Percentiles rank a stretch among this genome's conserved stretches.
These are phyloP conservation scores for Psophocarpus tetragonolobus DNA, from an alignment of 306 rosid species.

Conservation along the genomic window DNA sequence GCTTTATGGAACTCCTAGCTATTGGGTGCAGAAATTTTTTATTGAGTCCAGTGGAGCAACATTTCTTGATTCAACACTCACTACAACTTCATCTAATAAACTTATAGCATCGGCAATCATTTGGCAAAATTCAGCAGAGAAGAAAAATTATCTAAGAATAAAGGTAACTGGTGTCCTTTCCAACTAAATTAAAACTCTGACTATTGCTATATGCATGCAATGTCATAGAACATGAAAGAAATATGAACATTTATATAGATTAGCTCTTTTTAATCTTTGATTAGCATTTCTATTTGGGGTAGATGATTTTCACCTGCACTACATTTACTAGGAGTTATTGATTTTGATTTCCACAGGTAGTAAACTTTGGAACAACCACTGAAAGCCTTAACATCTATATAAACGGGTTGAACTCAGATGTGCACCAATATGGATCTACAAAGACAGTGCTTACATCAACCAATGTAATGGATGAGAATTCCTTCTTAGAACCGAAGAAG, in stretches of 20 bases:
- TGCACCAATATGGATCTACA: constrained; percentile 36
- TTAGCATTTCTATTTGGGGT: not conserved
- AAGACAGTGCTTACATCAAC: constrained; percentile 53
- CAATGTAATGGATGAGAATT: constrained; percentile 66
- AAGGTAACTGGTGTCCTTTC: not conserved
- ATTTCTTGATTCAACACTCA: not conserved
- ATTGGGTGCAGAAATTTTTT: constrained; percentile 5
- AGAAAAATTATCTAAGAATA: not conserved
- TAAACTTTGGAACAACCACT: constrained; percentile 52
- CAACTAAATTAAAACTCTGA: not conserved
- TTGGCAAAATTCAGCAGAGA: not conserved
- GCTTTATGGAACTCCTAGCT: constrained; percentile 3
- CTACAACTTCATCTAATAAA: not conserved
- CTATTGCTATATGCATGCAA: not conserved
- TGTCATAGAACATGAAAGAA: not conserved
- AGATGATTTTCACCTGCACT: not conserved
- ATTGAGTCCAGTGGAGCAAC: constrained; percentile 8
- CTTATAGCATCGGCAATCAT: not conserved
- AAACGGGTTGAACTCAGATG: constrained; percentile 40
- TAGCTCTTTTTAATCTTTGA: not conserved
- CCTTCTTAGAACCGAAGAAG: constrained; percentile 62
- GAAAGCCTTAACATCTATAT: constrained; percentile 49
- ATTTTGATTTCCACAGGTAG: constrained; percentile 45
- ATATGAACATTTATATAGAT: not conserved
- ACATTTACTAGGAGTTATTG: not conserved